A percentile compares a stretch with the other conserved stretches of the same genome.
Conservation (phyloP, 2,329 filamentous ascomycete species). For the Cladosporium oxysporum region DNA sequence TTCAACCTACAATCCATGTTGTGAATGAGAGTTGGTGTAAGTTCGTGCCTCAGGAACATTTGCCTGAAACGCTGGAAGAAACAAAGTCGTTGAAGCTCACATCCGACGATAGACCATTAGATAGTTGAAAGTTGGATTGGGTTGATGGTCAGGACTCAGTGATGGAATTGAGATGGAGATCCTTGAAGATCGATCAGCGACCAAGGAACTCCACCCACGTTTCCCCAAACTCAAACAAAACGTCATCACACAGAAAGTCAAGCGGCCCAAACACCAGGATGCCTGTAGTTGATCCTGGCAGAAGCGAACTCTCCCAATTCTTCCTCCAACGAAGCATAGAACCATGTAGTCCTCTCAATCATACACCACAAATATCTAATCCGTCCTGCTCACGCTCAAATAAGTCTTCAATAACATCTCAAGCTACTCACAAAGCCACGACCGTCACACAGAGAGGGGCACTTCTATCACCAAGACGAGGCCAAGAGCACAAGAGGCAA, state of each 20-base stretch:
- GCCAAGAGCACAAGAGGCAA: background rate
- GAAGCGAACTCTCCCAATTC: background rate
- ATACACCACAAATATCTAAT: background rate
- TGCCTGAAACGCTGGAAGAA: background rate
- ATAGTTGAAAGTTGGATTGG: background rate
- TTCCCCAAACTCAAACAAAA: conserved; percentile 2
- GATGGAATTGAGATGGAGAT: background rate
- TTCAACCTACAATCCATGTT: background rate
- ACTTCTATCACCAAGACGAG: background rate
- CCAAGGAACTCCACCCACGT: background rate
- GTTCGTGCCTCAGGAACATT: background rate
- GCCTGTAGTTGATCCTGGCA: background rate
- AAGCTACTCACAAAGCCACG: background rate
- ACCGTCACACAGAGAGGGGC: background rate
- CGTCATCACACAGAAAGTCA: conserved; percentile 11
- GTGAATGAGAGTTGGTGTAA: background rate
- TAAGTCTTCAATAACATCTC: background rate
- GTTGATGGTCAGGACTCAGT: background rate
- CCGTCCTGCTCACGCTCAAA: background rate
- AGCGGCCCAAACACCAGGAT: conserved; percentile 2
- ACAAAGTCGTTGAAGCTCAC: background rate
- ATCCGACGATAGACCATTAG: background rate
- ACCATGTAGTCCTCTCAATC: background rate
- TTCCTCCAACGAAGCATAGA: background rate
- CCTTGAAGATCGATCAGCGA: background rate